phyloP scores from a whole-genome alignment of 129 eudicot genomes.

The Rutidosis leptorrhynchoides region DNA sequence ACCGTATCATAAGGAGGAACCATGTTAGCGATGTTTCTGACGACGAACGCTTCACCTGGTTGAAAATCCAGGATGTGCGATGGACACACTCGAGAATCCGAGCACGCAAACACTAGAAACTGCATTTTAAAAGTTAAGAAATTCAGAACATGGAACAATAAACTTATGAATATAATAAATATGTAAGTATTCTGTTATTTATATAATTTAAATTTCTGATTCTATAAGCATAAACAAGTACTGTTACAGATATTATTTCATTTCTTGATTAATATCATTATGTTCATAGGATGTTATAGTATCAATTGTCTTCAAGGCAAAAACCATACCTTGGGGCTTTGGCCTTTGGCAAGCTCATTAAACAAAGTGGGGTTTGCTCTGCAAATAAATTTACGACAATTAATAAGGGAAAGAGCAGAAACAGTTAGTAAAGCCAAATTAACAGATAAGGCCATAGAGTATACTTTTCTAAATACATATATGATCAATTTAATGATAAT shows the following conservation, averaged over 20 bases:
- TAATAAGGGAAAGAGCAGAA: neutral
- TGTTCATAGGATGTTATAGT: neutral
- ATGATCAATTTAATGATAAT: slow-evolving; percentile 1
- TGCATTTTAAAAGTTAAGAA: slow-evolving; percentile 29
- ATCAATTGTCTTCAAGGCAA: neutral
- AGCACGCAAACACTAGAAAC: slow-evolving; percentile 88
- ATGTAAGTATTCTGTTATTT: neutral
- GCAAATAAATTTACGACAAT: slow-evolving; percentile 17
- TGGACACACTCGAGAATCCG: slow-evolving; percentile 90
- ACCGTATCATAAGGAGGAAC: slow-evolving; percentile 81
- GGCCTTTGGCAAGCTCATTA: slow-evolving; percentile 66
- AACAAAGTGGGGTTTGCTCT: slow-evolving; percentile 66
- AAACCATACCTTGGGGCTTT: slow-evolving; percentile 71
- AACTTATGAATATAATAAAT: neutral
- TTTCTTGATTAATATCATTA: neutral
- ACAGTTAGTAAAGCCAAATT: slow-evolving; percentile 12
- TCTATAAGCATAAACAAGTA: neutral
- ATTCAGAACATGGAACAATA: neutral
- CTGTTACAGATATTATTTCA: too few species aligned
- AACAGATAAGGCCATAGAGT: neutral
- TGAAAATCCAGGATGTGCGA: slow-evolving; percentile 79
- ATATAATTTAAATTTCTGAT: neutral
- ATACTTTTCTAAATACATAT: slow-evolving; percentile 15
- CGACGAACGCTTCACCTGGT: slow-evolving; percentile 87
- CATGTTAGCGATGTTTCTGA: slow-evolving; percentile 90